Base-by-base conservation (phyloP, 2,329 filamentous ascomycete species). In the Apiospora saccharicola region DNA sequence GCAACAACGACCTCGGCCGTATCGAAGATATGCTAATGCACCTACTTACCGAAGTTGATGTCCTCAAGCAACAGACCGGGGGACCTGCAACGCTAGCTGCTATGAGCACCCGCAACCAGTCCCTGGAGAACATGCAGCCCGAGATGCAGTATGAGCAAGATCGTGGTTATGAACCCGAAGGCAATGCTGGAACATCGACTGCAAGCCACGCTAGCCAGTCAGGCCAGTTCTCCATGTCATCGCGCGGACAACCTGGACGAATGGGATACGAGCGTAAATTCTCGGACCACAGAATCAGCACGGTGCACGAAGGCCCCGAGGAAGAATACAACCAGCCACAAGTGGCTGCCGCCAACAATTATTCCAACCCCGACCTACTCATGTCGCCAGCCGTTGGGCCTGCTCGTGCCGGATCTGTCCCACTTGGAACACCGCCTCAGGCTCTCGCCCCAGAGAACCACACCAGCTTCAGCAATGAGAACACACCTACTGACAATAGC, bases 11-110 rank as follows among this genome's bases (percentile, higher is more conserved):
- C 77, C 89, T 98, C 70, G 90, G 91, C 75, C 93, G 94, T 77
- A 98, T 98, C 74, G 94, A 96, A 81, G 93, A 94, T 73, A 96
- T 96, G 93, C 89, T 99, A 46, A 93, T 96, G 81, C 95, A 98
- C 80, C 89, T 99, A 30, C 90, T 99, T 26, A 93, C 91, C 69
- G 96, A 99, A 80, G 95, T 99, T 8, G 96, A 98, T 80, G 93
- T 90, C 67, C 86, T 96, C 72, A 94, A 95, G 79, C 88, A 86
- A 12, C 88, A 90, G 77, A 88, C 86, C 4, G 86, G 85, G 81
- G 80, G 70, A 73, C 82, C 16, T 76, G 80, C 47, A 74, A 79
- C 68, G 14, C 77, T 74, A n/a, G 74, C 73, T 16, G 82, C 79
- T 22, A 81, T 80, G 67, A 85, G 83, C 73, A 92, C 90, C 75